These are phyloP conservation scores for Aureobasidium leucospermi DNA, from an alignment of 2,329 filamentous ascomycete species.

Conservation along the genomic window DNA sequence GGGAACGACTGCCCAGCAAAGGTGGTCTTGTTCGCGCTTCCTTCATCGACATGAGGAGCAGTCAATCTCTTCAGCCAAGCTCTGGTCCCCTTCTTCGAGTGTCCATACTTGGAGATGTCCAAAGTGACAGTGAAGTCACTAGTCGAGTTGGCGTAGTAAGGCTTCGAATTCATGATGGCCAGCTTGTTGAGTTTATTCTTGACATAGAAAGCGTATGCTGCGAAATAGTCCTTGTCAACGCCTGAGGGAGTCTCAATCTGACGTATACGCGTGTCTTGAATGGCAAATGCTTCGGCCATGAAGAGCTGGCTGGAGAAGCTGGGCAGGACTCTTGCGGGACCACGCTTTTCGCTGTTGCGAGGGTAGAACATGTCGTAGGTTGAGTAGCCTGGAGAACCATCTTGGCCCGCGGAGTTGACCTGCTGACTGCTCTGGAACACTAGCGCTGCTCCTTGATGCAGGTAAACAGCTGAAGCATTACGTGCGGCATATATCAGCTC, in stretches of 20 bases:
- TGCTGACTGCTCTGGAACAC: conserved; percentile 25
- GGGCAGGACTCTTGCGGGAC: conserved; percentile 22
- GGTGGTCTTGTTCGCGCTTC: conserved; percentile 20
- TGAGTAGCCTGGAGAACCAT: conserved; percentile 24
- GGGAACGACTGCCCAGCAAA: conserved; percentile 25
- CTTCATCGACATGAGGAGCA: conserved; percentile 22
- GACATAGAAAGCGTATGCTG: conserved; percentile 23
- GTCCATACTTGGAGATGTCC: conserved; percentile 12
- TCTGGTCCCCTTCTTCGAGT: neutral
- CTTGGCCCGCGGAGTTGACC: conserved; percentile 22
- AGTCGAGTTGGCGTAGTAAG: conserved; percentile 24
- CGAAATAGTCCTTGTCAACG: conserved; percentile 21
- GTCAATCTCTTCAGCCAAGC: conserved; percentile 23
- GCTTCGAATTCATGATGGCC: conserved; percentile 23
- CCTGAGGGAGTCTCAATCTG: conserved; percentile 19
- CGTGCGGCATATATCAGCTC: conserved; percentile 32
- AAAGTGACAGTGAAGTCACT: conserved; percentile 20
- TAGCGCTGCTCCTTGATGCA: conserved; percentile 28
- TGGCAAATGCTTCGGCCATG: conserved; percentile 25
- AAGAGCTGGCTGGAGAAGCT: conserved; percentile 23
- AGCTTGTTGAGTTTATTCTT: conserved; percentile 21
- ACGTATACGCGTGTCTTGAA: conserved; percentile 19
- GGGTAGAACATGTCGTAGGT: conserved; percentile 26
- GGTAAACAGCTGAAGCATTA: conserved; percentile 32
- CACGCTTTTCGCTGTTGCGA: conserved; percentile 19